phyloP scores from a whole-genome alignment of 306 rosid genomes.

The Cicer chorassanicum region DNA sequence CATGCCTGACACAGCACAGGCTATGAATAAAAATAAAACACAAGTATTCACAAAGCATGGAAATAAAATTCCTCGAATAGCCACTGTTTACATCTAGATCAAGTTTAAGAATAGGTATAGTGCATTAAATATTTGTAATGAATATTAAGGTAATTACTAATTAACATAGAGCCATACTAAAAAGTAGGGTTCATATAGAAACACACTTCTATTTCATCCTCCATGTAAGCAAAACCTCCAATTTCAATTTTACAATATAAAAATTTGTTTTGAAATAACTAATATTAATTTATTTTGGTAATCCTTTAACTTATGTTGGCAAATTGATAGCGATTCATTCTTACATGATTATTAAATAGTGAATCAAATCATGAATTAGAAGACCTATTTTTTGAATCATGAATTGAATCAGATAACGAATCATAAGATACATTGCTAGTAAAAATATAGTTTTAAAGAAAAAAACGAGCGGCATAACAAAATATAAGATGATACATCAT shows the following conservation, averaged over 20 bases:
- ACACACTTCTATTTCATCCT: not conserved
- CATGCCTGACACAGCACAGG: not conserved
- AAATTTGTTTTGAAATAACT: not conserved
- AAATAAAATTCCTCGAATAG: not conserved
- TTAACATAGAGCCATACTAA: not conserved
- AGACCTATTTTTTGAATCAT: no score
- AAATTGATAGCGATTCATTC: not conserved
- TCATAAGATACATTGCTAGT: no score
- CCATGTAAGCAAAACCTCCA: not conserved
- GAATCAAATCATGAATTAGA: no score
- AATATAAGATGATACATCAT: no score
- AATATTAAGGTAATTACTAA: slow-evolving; percentile 6
- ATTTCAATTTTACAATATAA: not conserved
- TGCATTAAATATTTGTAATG: not conserved
- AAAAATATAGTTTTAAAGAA: no score
- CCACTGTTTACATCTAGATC: not conserved
- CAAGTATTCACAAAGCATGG: not conserved
- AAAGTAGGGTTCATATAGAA: not conserved
- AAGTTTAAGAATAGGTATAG: not conserved
- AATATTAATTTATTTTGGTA: not conserved
- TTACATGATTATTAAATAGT: not conserved
- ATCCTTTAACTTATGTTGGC: not conserved
- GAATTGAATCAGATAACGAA: no score
- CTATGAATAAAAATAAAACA: not conserved
- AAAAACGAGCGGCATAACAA: no score